Conservation (phyloP, 805 yeast species). For the Zygosaccharomyces lentus region DNA sequence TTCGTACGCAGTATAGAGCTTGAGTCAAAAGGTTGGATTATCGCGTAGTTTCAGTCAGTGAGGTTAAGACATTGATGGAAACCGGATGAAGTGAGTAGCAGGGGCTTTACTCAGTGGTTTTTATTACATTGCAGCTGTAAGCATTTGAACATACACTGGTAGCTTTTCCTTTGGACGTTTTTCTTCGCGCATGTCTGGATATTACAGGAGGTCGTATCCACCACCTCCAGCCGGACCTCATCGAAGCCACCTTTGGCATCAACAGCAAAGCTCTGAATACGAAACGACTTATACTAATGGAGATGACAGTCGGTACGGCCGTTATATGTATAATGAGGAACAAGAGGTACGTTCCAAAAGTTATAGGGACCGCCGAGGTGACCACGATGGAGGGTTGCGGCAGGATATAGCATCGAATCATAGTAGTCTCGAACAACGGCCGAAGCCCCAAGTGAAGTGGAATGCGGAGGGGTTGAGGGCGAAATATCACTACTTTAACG, state of each 20-base stretch:
- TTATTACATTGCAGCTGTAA: background rate
- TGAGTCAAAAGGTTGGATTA: conserved; percentile 1
- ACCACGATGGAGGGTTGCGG: background rate
- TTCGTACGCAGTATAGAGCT: conserved; percentile 1
- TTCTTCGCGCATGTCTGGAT: conserved; percentile 21
- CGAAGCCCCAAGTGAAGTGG: conserved; percentile 23
- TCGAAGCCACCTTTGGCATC: conserved; percentile 10
- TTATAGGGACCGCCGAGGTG: conserved; percentile 5
- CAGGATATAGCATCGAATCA: background rate
- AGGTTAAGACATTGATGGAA: background rate
- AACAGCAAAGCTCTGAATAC: conserved; percentile 5
- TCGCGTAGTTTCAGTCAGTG: conserved; percentile 2
- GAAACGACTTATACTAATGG: background rate
- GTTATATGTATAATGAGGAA: conserved; percentile 1
- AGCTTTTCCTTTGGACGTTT: background rate
- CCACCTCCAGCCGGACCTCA: conserved; percentile 17
- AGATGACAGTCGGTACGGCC: conserved; percentile 6
- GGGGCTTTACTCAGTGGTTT: conserved; percentile 1
- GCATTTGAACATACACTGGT: conserved; percentile 1
- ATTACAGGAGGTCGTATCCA: conserved; percentile 21
- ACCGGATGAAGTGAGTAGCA: background rate
- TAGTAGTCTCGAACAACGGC: conserved; percentile 12
- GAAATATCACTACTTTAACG: conserved; percentile 34
- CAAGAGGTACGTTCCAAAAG: background rate
- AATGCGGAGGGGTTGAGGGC: conserved; percentile 19